Percentiles rank a stretch among this genome's conserved stretches.
These are phyloP conservation scores for Eragrostis curvula DNA, from an alignment of 176 grass and related monocot genomes.

Conservation along the genomic window DNA sequence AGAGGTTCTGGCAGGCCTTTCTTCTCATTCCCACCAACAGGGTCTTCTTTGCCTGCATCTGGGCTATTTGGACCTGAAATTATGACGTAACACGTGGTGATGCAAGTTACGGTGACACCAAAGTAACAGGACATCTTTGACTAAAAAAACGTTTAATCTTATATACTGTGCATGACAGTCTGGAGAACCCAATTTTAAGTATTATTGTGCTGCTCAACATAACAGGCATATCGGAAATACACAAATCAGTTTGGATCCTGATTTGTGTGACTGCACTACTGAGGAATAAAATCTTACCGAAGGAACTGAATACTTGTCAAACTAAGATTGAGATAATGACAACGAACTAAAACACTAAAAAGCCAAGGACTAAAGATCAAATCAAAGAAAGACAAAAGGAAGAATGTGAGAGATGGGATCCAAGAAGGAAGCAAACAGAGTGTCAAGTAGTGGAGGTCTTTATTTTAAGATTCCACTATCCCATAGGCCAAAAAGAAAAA, in stretches of 20 bases:
- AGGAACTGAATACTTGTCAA: slow-evolving; percentile 10
- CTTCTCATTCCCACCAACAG: slow-evolving; percentile 15
- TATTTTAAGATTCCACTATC: slow-evolving; percentile 36
- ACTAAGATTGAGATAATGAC: neutral
- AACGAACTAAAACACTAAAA: neutral
- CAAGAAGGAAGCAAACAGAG: slow-evolving; percentile 38
- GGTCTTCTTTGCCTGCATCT: slow-evolving; percentile 6
- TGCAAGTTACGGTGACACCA: neutral
- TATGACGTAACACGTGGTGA: neutral
- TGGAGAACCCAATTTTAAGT: neutral
- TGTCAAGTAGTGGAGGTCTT: slow-evolving; percentile 20
- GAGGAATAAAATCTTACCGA: neutral
- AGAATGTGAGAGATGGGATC: slow-evolving; percentile 23
- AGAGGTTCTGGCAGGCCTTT: slow-evolving; percentile 56
- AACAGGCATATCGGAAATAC: neutral
- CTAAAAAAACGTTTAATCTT: neutral
- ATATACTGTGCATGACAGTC: neutral
- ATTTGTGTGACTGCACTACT: too few species aligned
- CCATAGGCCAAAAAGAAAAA: neutral
- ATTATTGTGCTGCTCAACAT: neutral
- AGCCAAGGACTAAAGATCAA: slow-evolving; percentile 31
- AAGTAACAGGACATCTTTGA: neutral
- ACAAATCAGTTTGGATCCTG: slow-evolving; percentile 4
- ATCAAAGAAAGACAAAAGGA: slow-evolving; percentile 33
- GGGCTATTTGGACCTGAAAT: slow-evolving; percentile 70